A percentile compares a stretch with the other conserved stretches of the same genome.
These are phyloP conservation scores for Xylaria acuta DNA, from an alignment of 495 filamentous ascomycete genomes.

Conservation along the genomic window DNA sequence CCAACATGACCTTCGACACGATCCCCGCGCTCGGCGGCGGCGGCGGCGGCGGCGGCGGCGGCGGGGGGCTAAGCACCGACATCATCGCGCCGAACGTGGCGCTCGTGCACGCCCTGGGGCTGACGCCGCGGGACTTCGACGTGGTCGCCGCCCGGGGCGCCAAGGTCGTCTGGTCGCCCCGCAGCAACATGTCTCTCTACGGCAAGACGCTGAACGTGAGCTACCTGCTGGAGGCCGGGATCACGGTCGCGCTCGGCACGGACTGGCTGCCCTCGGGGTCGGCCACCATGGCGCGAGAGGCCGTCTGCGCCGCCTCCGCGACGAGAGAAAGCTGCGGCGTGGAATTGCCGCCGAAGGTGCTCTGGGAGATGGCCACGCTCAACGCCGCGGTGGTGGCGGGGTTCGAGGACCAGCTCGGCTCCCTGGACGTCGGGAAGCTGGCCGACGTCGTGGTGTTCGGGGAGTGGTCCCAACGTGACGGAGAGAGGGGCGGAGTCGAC, in stretches of 20 bases:
- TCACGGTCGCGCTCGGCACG: constrained; percentile 31
- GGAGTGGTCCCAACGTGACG: neutral
- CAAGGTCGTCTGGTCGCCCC: constrained; percentile 31
- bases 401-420: constrained; percentile 24
- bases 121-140: constrained; percentile 23
- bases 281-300: constrained; percentile 30
- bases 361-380: constrained; percentile 31
- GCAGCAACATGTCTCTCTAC: constrained; percentile 32
- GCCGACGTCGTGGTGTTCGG: constrained; percentile 24
- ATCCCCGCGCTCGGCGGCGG: constrained; percentile 19
- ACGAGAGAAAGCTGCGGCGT: constrained; percentile 14
- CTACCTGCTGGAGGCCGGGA: constrained; percentile 25
- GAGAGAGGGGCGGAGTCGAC: neutral
- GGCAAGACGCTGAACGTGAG: constrained; percentile 31
- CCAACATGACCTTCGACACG: constrained; percentile 30
- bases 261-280: constrained; percentile 33
- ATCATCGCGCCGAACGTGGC: constrained; percentile 30
- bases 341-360: neutral
- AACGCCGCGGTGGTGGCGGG: constrained; percentile 28
- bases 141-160: constrained; percentile 22
- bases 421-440: constrained; percentile 21
- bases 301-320: constrained; percentile 22
- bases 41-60: too few species aligned
- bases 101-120: constrained; percentile 29
- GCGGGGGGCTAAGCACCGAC: constrained; percentile 31